Evolutionary conservation across 192 early-diverging fungal genomes (phyloP).

Genomic region (Backusella tarrabulga): DNA sequence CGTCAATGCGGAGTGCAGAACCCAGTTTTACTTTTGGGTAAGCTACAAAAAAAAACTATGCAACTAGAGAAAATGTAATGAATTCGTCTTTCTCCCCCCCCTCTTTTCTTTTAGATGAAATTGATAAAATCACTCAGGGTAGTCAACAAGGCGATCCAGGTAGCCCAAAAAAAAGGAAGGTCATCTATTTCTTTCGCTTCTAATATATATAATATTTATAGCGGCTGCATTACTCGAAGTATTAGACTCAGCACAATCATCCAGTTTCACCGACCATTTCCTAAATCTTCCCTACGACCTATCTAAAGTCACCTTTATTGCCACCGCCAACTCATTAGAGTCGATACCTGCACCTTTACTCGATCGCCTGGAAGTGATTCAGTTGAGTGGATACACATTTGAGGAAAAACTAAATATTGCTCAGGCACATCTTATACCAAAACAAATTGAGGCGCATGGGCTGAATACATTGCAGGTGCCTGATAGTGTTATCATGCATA

Average conservation of each 20-base stretch:
- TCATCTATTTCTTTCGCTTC: neutral
- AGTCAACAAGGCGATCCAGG: conserved; percentile 68
- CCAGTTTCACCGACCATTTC: conserved; percentile 80
- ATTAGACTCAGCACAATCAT: conserved; percentile 87
- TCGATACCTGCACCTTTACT: conserved; percentile 77
- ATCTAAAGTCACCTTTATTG: conserved; percentile 74
- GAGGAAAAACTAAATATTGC: conserved; percentile 84
- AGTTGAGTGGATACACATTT: conserved; percentile 77
- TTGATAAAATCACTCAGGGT: conserved; percentile 74
- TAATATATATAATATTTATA: neutral
- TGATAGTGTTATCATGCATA: conserved; percentile 56
- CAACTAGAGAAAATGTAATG: neutral
- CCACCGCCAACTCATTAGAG: conserved; percentile 77
- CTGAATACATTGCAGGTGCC: conserved; percentile 48
- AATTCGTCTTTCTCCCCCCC: neutral
- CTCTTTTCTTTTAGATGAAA: conserved; percentile 50
- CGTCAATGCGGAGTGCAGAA: conserved; percentile 69
- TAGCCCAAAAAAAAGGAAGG: neutral
- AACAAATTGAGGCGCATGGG: conserved; percentile 67
- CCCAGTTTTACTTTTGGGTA: conserved; percentile 77
- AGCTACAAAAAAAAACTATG: neutral
- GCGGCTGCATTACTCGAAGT: conserved; percentile 81
- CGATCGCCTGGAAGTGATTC: conserved; percentile 84
- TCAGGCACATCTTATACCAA: conserved; percentile 67
- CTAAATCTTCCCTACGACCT: conserved; percentile 68